Percentiles rank a stretch among this genome's conserved stretches.
phyloP scores from a whole-genome alignment of 1,284 basidiomycete genomes.

The Ceratobasidium sp. region DNA sequence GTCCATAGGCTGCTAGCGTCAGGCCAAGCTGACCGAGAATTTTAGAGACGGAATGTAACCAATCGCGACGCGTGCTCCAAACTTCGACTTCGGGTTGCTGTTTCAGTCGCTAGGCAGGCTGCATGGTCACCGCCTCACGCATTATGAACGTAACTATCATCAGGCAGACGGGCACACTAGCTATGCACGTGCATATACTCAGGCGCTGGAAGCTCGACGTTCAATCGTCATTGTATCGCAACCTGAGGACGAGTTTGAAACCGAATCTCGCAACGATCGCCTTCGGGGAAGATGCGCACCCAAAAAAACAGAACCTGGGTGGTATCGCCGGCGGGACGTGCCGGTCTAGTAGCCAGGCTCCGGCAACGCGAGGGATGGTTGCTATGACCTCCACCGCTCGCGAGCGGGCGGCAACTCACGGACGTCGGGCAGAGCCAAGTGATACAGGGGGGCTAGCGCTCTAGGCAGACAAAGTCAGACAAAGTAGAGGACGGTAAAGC shows the following conservation, averaged over 20 bases:
- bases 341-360: neutral
- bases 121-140: neutral
- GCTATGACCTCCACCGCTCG: neutral
- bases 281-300: neutral
- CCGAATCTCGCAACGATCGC: neutral
- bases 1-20: neutral
- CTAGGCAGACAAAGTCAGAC: constrained; percentile 10
- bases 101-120: neutral
- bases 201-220: no score
- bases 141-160: no score
- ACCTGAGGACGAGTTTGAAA: neutral
- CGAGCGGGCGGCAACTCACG: neutral
- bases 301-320: neutral
- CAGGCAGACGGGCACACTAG: neutral
- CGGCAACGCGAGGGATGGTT: neutral
- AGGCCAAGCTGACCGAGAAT: neutral
- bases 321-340: constrained; percentile 14
- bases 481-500: neutral
- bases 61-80: neutral
- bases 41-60: neutral
- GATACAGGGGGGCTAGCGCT: neutral
- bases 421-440: neutral
- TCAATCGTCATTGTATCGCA: neutral
- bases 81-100: constrained; percentile 24
- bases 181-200: neutral